Conservation (phyloP, 129 eudicot genomes). For the Apium graveolens region DNA sequence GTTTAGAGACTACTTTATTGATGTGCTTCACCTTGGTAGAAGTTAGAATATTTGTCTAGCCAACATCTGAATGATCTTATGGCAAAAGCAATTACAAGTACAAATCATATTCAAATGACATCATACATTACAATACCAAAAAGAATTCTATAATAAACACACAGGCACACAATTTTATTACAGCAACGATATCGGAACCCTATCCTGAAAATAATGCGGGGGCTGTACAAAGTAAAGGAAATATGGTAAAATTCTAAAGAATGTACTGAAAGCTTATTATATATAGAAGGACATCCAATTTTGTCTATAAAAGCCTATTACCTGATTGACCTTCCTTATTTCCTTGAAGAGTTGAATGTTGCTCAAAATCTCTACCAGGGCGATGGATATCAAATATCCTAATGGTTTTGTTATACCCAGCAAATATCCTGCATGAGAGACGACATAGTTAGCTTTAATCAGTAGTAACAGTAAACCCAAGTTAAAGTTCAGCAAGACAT, state of each 20-base stretch:
- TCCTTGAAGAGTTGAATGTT: constrained; percentile 66
- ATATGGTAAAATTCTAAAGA: background rate
- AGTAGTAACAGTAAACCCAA: background rate
- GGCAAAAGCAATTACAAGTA: background rate
- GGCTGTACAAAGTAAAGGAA: background rate
- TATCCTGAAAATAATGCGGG: background rate
- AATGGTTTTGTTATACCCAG: constrained; percentile 84
- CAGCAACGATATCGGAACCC: background rate
- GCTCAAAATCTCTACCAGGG: constrained; percentile 91
- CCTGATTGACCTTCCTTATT: constrained; percentile 96
- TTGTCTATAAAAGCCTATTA: constrained; percentile 12
- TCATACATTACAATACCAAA: background rate
- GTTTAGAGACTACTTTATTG: background rate
- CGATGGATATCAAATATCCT: constrained; percentile 88
- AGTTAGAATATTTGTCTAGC: background rate
- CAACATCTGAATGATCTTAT: background rate
- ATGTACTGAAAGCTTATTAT: background rate
- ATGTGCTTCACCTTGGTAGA: background rate
- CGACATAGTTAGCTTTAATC: constrained; percentile 7
- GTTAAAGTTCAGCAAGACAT: background rate
- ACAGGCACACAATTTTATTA: background rate
- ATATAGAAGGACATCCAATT: background rate
- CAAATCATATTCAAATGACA: background rate
- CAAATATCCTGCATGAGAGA: constrained; percentile 60
- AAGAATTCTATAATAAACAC: background rate